Percentiles rank a stretch among this genome's conserved stretches.
Conservation (phyloP, 768 basidiomycete genomes). For the Russula compacta region DNA sequence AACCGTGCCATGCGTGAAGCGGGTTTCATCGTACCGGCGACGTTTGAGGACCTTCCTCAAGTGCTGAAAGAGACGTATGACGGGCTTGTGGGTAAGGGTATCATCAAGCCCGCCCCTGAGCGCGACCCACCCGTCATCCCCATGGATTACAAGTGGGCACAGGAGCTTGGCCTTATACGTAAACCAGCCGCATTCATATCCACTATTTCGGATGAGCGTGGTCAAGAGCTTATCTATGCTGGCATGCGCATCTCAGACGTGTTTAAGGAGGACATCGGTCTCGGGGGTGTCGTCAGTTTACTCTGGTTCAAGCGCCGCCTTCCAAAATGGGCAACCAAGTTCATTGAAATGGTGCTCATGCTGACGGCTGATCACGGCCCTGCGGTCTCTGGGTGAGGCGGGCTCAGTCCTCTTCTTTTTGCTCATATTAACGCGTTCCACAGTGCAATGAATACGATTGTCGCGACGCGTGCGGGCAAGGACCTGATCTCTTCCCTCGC, state of each 20-base stretch:
- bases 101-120: constrained; percentile 64
- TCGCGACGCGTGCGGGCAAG: constrained; percentile 98
- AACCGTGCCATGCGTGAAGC: constrained; percentile 91
- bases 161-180: constrained; percentile 95
- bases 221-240: constrained; percentile 95
- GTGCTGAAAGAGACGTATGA: constrained; percentile 84
- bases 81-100: constrained; percentile 58
- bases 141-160: constrained; percentile 99
- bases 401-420: not conserved
- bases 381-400: constrained; percentile 68
- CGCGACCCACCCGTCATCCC: constrained; percentile 90
- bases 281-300: constrained; percentile 92
- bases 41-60: constrained; percentile 90
- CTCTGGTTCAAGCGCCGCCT: constrained; percentile 97
- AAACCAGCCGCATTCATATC: constrained; percentile 99
- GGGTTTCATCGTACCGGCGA: constrained; percentile 94
- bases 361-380: constrained; percentile 98
- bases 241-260: constrained; percentile 99
- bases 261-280: constrained; percentile 93
- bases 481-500: constrained; percentile 95
- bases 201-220: constrained; percentile 98
- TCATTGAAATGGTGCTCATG: constrained; percentile 99
- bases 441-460: constrained; percentile 98
- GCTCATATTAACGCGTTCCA: not conserved
- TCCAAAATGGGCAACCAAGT: constrained; percentile 91